Evolutionary conservation across 495 filamentous ascomycete genomes (phyloP).

Genomic region (Alectoria sarmentosa): DNA sequence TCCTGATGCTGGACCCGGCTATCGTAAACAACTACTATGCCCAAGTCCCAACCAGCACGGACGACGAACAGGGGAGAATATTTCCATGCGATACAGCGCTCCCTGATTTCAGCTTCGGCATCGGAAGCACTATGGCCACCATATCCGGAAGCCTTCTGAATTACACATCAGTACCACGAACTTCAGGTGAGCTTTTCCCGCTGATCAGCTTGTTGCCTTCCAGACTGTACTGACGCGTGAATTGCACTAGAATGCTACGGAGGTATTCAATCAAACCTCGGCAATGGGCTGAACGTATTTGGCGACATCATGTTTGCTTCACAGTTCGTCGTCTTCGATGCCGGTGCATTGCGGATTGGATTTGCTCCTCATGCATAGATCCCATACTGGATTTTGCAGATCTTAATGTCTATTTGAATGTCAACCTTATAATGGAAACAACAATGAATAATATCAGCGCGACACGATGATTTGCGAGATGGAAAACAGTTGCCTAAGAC

Average conservation of each 20-base stretch:
- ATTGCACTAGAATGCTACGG: slow-evolving; percentile 55
- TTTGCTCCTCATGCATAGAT: slow-evolving; percentile 45
- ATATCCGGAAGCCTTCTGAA: slow-evolving; percentile 62
- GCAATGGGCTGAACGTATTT: slow-evolving; percentile 57
- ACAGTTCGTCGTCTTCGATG: slow-evolving; percentile 74
- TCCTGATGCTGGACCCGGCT: slow-evolving; percentile 59
- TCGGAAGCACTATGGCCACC: slow-evolving; percentile 55
- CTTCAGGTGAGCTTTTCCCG: slow-evolving; percentile 18
- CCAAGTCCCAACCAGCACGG: slow-evolving; percentile 49
- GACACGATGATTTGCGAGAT: background rate
- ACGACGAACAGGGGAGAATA: slow-evolving; percentile 48
- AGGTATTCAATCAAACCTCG: slow-evolving; percentile 57
- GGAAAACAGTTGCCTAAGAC: slow-evolving; percentile 1
- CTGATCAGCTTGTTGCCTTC: background rate
- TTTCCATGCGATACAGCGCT: slow-evolving; percentile 56
- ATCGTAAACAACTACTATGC: slow-evolving; percentile 57
- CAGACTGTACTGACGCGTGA: slow-evolving; percentile 7
- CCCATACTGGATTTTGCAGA: background rate
- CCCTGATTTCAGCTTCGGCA: slow-evolving; percentile 59
- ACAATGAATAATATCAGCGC: too few species aligned
- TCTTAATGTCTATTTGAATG: background rate
- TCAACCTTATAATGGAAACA: too few species aligned
- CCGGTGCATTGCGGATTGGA: slow-evolving; percentile 51
- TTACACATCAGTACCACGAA: slow-evolving; percentile 45
- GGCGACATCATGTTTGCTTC: slow-evolving; percentile 77